Base-by-base conservation (phyloP, 139 green algal species). In the Chlamydomonas sphaeroides region DNA sequence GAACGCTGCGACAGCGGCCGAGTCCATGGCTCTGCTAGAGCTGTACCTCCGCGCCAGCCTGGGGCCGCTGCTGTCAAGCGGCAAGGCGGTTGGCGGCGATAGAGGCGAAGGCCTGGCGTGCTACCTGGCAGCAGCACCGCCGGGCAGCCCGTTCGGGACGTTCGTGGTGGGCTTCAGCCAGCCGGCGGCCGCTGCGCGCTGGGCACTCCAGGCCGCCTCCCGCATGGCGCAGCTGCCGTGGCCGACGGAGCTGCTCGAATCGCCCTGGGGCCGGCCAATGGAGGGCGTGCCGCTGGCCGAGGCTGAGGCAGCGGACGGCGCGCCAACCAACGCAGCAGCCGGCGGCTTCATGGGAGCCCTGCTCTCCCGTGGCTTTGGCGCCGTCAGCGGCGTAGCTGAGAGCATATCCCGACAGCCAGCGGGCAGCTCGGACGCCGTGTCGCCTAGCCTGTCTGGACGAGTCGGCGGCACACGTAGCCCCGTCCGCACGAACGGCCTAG, bases 1-100 rank as follows among this genome's bases (percentile, higher is more conserved):
- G 66, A 72, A 72, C 39, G 66, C 66, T 4, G 66, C 39, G 10
- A 39, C 56, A 2, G 66, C 66, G 25, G 65, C 65, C 21, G 66
- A 72, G 66, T 53, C 66, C 38, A 72, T 72, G 66, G 66, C 66
- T 6, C 66, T 72, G 20, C 66, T 72, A 39, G 66, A 72, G 66
- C 66, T 72, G 25, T 72, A 72, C 66, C 66, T 72, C 3, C 39
- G 66, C 8, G 66, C 66, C 39, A 56, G 39, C 66, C 23, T 72
- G 66, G 66, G 66, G 6, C 38, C 66, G 20, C 38, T 72, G 17
- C 38, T 72, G 39, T 25, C 39, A 26, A 36, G 1, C 5, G 38
- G 39, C 23, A 14, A 14, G 45, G 45, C 45, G 11, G 45, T 53
- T 10, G 45, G 14, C 45, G 45, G 11, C 14, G 45, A 14, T 53